Percentiles rank a stretch among this genome's conserved stretches.
These are phyloP conservation scores for Pestalotiopsis sp. DNA, from an alignment of 2,329 filamentous ascomycete species.

Conservation along the genomic window DNA sequence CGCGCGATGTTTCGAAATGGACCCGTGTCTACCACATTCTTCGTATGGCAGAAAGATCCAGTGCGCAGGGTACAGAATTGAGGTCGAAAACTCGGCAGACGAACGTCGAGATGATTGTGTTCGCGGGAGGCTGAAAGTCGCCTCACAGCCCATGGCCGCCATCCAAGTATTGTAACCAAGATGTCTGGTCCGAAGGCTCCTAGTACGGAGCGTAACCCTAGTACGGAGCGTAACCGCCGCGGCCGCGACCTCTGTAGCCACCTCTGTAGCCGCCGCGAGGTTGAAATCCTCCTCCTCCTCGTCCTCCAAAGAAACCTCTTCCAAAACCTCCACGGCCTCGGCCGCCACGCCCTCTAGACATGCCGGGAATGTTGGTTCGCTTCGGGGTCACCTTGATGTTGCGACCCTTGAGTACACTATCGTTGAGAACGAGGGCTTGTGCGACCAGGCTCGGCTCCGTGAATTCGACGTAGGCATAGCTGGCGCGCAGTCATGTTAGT, in stretches of 20 bases:
- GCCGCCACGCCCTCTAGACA: slow-evolving; percentile 73
- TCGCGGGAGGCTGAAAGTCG: not conserved
- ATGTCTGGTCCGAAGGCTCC: slow-evolving; percentile 20
- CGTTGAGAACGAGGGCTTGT: slow-evolving; percentile 92
- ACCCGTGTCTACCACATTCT: not conserved
- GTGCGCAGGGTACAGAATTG: not conserved
- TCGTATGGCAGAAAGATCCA: not conserved
- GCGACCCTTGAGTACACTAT: slow-evolving; percentile 92
- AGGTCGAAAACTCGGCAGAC: not conserved
- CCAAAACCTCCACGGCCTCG: slow-evolving; percentile 53
- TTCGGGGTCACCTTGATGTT: slow-evolving; percentile 96
- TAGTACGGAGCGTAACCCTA: slow-evolving; percentile 69
- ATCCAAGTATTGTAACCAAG: slow-evolving; percentile 6
- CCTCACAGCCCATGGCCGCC: not conserved
- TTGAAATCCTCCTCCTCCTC: slow-evolving; percentile 55
- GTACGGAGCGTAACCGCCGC: slow-evolving; percentile 65
- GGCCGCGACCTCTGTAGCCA: slow-evolving; percentile 60
- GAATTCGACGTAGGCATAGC: slow-evolving; percentile 99
- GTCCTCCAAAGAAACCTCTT: slow-evolving; percentile 55
- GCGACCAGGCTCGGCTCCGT: slow-evolving; percentile 91
- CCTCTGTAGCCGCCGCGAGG: slow-evolving; percentile 63
- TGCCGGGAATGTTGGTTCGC: slow-evolving; percentile 93
- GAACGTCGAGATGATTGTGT: not conserved
- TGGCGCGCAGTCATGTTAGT: slow-evolving; percentile 40
- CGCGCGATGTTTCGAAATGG: too few relatives aligned